Evolutionary conservation across 441 rosid genomes (phyloP).

Genomic region (Syzygium malaccense): DNA sequence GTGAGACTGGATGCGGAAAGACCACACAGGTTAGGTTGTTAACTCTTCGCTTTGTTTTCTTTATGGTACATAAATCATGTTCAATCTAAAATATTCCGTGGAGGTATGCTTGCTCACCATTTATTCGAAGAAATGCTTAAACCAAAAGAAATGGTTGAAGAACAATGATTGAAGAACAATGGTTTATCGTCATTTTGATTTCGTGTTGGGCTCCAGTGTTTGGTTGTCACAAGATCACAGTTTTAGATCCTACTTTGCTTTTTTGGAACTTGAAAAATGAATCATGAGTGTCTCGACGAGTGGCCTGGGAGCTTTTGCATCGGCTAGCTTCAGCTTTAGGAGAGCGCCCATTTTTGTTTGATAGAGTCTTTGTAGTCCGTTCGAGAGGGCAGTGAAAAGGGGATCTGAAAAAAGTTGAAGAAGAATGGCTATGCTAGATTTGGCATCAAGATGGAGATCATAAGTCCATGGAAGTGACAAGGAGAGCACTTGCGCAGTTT

Average conservation of each 20-base stretch:
- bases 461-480: background rate
- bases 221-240: background rate
- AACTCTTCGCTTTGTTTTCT: no score
- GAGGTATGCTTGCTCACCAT: no score
- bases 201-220: no score
- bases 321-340: background rate
- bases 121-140: no score
- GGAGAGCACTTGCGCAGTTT: background rate
- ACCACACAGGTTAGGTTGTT: no score
- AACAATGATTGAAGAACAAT: no score
- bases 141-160: no score
- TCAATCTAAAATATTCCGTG: no score
- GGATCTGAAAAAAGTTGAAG: background rate
- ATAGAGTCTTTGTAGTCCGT: background rate
- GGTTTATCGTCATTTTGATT: no score
- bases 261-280: background rate
- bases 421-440: background rate
- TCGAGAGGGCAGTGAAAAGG: background rate
- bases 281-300: background rate
- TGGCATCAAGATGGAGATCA: background rate
- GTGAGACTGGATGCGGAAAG: no score
- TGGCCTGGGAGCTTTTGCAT: background rate
- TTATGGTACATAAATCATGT: no score
- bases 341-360: background rate
- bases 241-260: background rate